These are phyloP conservation scores for Lactarius tabidus DNA, from an alignment of 768 basidiomycete genomes.

Conservation along the genomic window DNA sequence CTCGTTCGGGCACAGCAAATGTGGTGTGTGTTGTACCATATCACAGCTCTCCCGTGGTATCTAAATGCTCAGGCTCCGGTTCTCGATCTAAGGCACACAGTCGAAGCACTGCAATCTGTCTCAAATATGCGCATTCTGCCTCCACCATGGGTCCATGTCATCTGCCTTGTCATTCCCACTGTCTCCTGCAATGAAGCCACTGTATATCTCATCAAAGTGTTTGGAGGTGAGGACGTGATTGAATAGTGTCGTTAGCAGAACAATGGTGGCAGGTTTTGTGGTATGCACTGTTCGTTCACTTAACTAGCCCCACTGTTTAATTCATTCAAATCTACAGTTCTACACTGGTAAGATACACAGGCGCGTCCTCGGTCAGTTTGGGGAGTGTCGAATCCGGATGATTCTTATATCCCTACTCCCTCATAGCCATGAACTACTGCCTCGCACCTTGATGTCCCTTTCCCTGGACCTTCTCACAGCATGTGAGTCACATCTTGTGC, in stretches of 20 bases:
- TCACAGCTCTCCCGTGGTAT: too few species aligned
- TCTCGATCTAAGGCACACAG: constrained; percentile 57
- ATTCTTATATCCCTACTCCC: not conserved
- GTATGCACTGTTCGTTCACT: too few species aligned
- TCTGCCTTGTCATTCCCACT: constrained; percentile 68
- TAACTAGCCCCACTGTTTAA: too few species aligned
- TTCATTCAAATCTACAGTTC: too few species aligned
- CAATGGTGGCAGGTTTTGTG: constrained; percentile 98
- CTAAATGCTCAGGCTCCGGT: not conserved
- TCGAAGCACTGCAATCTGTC: constrained; percentile 81
- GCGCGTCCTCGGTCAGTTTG: constrained; percentile 65
- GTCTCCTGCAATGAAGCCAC: constrained; percentile 75
- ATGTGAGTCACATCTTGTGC: constrained; percentile 46
- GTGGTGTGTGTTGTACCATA: too few species aligned
- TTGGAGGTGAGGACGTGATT: constrained; percentile 81
- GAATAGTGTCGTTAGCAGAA: constrained; percentile 74
- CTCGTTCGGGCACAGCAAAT: too few species aligned
- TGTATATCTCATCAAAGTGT: constrained; percentile 60
- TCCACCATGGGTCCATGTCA: constrained; percentile 77
- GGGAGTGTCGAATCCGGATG: constrained; percentile 1
- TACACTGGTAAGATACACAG: constrained; percentile 95
- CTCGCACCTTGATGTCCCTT: constrained; percentile 98
- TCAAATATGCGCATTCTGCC: constrained; percentile 78
- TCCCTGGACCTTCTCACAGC: constrained; percentile 86
- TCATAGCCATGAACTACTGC: constrained; percentile 69